These are phyloP conservation scores for Kwoniella pini DNA, from an alignment of 768 basidiomycete species.

Conservation along the genomic window DNA sequence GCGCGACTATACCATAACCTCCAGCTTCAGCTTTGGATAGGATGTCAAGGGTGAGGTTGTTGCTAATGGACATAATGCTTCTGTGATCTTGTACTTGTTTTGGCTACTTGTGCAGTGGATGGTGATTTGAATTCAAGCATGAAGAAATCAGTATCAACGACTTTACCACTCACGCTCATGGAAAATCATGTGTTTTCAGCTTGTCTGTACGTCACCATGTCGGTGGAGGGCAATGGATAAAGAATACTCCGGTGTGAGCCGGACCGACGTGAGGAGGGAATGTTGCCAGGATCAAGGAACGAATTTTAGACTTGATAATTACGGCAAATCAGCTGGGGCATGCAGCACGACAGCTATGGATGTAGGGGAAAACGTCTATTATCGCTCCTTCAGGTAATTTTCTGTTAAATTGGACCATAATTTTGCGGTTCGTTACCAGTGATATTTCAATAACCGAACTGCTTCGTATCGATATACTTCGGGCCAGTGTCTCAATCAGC, in stretches of 20 bases:
- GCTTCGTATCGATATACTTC: too few species aligned
- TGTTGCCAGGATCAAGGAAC: not conserved
- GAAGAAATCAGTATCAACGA: too few species aligned
- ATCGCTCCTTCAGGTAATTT: not conserved
- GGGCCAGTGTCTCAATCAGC: too few species aligned
- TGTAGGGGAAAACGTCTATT: not conserved
- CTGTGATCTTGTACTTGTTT: not conserved
- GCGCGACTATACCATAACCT: constrained; percentile 51
- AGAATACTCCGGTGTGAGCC: constrained; percentile 3
- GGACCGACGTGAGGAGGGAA: not conserved
- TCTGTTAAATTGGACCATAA: too few species aligned
- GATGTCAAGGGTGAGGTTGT: constrained; percentile 53
- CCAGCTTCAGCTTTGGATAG: constrained; percentile 51
- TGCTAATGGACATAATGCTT: constrained; percentile 24
- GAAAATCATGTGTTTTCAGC: too few species aligned
- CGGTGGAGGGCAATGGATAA: not conserved
- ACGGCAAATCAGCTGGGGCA: too few species aligned
- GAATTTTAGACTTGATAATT: not conserved
- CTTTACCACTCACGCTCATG: too few species aligned
- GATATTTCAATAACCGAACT: too few species aligned
- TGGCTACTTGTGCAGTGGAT: too few species aligned
- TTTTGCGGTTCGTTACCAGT: too few species aligned
- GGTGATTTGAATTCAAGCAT: too few species aligned
- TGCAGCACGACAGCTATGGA: not conserved
- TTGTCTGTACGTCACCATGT: not conserved